Conservation (phyloP, 2,329 filamentous ascomycete genomes). For the Penicillium sp. region DNA sequence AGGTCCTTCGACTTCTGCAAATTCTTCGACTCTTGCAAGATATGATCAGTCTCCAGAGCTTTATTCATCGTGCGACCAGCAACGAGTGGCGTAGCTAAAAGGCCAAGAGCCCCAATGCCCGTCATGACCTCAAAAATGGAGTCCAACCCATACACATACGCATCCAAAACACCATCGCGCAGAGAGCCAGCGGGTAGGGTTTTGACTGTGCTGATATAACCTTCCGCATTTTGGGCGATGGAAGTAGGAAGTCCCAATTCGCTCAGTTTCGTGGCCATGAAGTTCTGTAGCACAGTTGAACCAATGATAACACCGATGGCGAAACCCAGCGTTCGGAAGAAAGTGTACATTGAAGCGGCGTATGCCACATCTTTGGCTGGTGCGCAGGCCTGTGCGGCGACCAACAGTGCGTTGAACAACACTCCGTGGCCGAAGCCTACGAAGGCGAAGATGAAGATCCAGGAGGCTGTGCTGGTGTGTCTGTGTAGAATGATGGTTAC, state of each 20-base stretch:
- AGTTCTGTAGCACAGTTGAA: background rate
- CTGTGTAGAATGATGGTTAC: background rate
- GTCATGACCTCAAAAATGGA: constrained; percentile 4
- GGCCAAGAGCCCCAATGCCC: constrained; percentile 2
- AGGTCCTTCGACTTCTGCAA: too few species aligned
- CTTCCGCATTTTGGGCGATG: constrained; percentile 1
- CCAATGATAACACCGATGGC: background rate
- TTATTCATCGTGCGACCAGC: constrained; percentile 6
- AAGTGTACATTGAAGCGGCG: background rate
- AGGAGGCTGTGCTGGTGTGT: background rate
- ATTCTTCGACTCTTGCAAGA: background rate
- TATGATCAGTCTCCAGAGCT: constrained; percentile 6
- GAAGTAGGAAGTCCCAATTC: background rate
- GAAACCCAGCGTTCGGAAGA: background rate
- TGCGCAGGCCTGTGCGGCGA: background rate
- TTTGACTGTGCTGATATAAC: background rate
- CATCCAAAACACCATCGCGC: background rate
- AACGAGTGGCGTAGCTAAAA: background rate
- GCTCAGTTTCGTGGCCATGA: background rate
- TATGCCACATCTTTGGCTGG: background rate
- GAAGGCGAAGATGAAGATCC: constrained; percentile 1
- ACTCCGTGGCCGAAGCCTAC: background rate
- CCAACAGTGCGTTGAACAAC: background rate
- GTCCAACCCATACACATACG: constrained; percentile 6
- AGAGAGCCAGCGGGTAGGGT: background rate